A percentile compares a stretch with the other conserved stretches of the same genome.
phyloP scores from a whole-genome alignment of 2,329 filamentous ascomycete genomes.

The Verruconis gallopava region DNA sequence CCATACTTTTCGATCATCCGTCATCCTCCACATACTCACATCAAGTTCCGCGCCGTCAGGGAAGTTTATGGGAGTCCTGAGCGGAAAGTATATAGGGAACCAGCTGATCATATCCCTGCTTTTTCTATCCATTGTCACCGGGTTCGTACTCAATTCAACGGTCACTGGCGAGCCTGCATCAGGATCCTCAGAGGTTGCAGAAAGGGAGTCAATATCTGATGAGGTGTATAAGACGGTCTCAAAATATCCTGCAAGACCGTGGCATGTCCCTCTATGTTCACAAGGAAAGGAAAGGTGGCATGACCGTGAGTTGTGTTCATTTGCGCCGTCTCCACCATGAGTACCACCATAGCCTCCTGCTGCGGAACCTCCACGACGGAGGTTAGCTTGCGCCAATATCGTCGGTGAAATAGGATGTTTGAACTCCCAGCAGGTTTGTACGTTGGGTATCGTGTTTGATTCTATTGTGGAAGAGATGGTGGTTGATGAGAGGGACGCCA shows the following conservation, averaged over 20 bases:
- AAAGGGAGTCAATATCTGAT: constrained; percentile 11
- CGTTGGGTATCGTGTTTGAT: constrained; percentile 20
- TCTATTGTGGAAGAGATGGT: neutral
- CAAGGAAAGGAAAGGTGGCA: constrained; percentile 69
- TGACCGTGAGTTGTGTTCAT: constrained; percentile 82
- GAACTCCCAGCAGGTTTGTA: constrained; percentile 72
- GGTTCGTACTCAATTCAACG: constrained; percentile 84
- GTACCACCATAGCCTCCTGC: constrained; percentile 60
- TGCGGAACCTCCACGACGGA: constrained; percentile 48
- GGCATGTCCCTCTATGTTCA: constrained; percentile 66
- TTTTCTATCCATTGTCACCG: constrained; percentile 81
- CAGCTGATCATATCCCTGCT: constrained; percentile 98
- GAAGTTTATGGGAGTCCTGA: constrained; percentile 78
- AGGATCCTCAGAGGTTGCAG: too few relatives aligned
- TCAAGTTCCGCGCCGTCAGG: constrained; percentile 76
- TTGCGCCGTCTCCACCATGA: constrained; percentile 64
- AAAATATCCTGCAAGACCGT: constrained; percentile 89
- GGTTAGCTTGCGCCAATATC: constrained; percentile 43
- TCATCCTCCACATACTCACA: constrained; percentile 91
- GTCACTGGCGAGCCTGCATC: constrained; percentile 24
- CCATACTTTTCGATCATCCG: constrained; percentile 92
- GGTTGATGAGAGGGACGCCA: neutral
- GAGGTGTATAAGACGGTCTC: constrained; percentile 80
- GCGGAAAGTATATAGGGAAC: constrained; percentile 97
- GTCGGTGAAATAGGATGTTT: constrained; percentile 55